A percentile compares a stretch with the other conserved stretches of the same genome.
Conservation (phyloP, 192 early-diverging fungal genomes). For the Coemansia guatemalensis region DNA sequence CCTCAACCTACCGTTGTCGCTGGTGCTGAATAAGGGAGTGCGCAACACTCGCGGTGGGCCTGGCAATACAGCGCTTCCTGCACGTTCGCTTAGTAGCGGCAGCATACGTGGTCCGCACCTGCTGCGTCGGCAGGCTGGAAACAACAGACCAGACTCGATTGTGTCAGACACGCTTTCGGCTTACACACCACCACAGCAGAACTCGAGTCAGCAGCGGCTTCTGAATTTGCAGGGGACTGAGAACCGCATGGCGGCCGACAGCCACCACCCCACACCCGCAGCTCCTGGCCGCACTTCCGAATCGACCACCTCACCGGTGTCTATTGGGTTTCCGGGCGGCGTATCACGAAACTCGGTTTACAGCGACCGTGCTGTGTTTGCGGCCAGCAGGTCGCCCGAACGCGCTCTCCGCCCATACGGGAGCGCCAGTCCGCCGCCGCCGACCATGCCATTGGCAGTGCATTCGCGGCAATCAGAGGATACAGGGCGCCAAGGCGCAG, state of each 20-base stretch:
- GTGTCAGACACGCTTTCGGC: constrained; percentile 29
- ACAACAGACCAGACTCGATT: constrained; percentile 27
- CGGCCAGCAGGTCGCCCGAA: constrained; percentile 22
- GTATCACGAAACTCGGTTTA: constrained; percentile 9
- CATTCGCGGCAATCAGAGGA: constrained; percentile 19
- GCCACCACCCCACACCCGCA: background rate
- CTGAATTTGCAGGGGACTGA: constrained; percentile 17
- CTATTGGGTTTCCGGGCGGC: background rate
- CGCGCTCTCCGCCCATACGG: constrained; percentile 15
- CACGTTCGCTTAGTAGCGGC: constrained; percentile 33
- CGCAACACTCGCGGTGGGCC: background rate
- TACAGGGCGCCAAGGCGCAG: background rate
- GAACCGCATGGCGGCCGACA: constrained; percentile 20
- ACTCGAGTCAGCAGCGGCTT: constrained; percentile 25
- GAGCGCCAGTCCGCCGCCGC: constrained; percentile 28
- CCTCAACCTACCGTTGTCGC: constrained; percentile 42
- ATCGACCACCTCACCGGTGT: constrained; percentile 1
- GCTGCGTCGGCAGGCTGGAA: constrained; percentile 18
- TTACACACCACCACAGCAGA: constrained; percentile 22
- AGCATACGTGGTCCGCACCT: constrained; percentile 22
- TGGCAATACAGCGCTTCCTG: constrained; percentile 4
- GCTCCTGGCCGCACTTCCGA: constrained; percentile 3
- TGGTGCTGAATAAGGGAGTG: constrained; percentile 18
- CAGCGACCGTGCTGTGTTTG: constrained; percentile 36
- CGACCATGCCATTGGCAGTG: constrained; percentile 19